Base-by-base conservation (phyloP, 352 stramenopile genomes). In the Lagenidium giganteum region DNA sequence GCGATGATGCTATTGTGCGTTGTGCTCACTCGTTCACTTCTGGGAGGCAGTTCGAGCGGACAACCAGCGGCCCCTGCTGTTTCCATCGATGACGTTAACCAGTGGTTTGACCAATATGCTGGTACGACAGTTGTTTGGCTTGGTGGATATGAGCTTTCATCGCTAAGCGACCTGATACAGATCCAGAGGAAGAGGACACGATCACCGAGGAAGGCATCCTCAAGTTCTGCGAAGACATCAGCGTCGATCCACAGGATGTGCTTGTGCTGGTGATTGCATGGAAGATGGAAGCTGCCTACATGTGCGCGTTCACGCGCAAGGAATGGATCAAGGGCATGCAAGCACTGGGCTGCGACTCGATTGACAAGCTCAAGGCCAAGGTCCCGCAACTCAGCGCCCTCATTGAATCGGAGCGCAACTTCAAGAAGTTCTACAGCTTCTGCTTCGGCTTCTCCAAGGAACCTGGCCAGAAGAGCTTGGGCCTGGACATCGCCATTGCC, bases 381-480 rank as follows among this genome's bases (percentile, higher is more conserved):
- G 44, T 87, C 25, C 55, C 59, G 14, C 39, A 67, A 30, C 44
- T 89, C 17, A 73, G 66, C 21, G 58, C 72, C 20, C 48, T 55
- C 21, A 78, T 86, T 30, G 43, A 42, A 8, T 67, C 38, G 37
- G 59, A 81, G 23, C 22, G 18, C 17, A 49, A 52, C 18, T 89
- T 86, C 46, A 88, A 83, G 51, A 70, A 70, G 42, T 87, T 90
- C 25, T 90, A 90, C 45, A 59, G 57, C 39, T 90, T 89, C 39
- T 89, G 76, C 54, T 90, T 90, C 43, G 57, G 64, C 1, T 90
- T 88, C 39, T 83, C 78, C 21, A 90, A 90, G 47, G 78, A 90
- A 35, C 77, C 70, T 0, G 77, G 74, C 6, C 76, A 88, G 43
- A 90, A 90, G 51, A 89, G 76, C 48, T 56, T 89, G 8, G 57